Base-by-base conservation (phyloP, 2,329 filamentous ascomycete species). In the Trichophaea hybrida region DNA sequence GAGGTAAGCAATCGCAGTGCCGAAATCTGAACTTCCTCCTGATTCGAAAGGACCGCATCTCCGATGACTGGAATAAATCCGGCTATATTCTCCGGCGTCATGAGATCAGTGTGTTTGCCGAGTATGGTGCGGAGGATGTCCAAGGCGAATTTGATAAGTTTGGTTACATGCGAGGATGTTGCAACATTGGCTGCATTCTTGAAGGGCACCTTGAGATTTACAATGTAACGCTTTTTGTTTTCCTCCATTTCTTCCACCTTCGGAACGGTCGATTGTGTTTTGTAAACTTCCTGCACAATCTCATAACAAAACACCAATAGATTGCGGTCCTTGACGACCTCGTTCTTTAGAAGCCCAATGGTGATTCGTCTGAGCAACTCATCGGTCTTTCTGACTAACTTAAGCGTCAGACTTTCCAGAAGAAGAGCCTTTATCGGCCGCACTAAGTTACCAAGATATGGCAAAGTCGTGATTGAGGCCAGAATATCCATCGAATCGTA, bases 401-500 rank as follows among this genome's bases (percentile, higher is more conserved):
- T 86, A 13, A 89, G 75, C 66, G 90, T 86, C 55, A 98, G 79
- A 70, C 86, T 93, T 71, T 97, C 88, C 58, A 84, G 78, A 40
- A 98, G 74, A 17, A 98, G 76, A 6, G 82, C 77, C 68, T 87
- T 86, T 51, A 97, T 76, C 1, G 93, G 94, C 57, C 78, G 78
- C 55, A 96, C 78, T 3, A 98, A 80, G 54, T 84, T 80, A 52
- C 84, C 82, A 5, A 97, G 78, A 59, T 83, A 81, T 55, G 74
- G 76, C 31, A 96, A 77, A 1, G 89, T 91, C 1, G 88, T 84
- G 52, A 84, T 89, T 69, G 84, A 87, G 32, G 93, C 86, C 65
- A 97, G 78, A 13, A 97, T 77, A 71, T 97, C 91, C 84, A 97
- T 94, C 0, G 93, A 94, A 70, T 98, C 94, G 69, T 90, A 94